A percentile compares a stretch with the other conserved stretches of the same genome.
Conservation (phyloP, 2,329 filamentous ascomycete species). For the Neofusicoccum sp. region DNA sequence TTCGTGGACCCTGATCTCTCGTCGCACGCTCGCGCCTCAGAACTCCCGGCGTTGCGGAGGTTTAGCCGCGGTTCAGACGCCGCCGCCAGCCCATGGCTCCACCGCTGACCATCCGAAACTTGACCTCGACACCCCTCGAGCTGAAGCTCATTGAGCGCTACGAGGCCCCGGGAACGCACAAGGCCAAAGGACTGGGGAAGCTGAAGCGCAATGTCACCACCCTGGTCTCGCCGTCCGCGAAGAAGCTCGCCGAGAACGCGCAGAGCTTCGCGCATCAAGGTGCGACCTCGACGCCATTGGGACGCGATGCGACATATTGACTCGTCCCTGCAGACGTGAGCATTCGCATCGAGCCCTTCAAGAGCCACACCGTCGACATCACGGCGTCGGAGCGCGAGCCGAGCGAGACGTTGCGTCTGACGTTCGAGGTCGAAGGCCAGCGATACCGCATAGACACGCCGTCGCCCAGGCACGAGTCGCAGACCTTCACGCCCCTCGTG, state of each 20-base stretch:
- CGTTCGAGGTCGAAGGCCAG: slow-evolving; percentile 64
- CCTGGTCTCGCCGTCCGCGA: slow-evolving; percentile 33
- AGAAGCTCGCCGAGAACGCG: slow-evolving; percentile 53
- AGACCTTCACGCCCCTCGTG: slow-evolving; percentile 38
- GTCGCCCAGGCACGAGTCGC: slow-evolving; percentile 46
- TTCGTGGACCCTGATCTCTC: neutral
- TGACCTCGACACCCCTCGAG: slow-evolving; percentile 70
- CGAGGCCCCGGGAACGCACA: slow-evolving; percentile 50
- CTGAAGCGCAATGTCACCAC: slow-evolving; percentile 15
- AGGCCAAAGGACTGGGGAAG: slow-evolving; percentile 27
- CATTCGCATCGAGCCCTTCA: slow-evolving; percentile 67
- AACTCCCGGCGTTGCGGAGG: neutral
- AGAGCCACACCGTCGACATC: slow-evolving; percentile 62
- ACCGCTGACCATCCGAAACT: slow-evolving; percentile 72
- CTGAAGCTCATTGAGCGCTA: slow-evolving; percentile 75
- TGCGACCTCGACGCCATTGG: neutral
- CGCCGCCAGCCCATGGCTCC: slow-evolving; percentile 11
- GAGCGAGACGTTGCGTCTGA: slow-evolving; percentile 70
- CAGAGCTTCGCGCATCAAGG: slow-evolving; percentile 58
- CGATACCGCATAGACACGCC: slow-evolving; percentile 72
- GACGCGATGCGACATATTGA: neutral
- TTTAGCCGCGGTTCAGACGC: slow-evolving; percentile 14
- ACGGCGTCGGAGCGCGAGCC: slow-evolving; percentile 54
- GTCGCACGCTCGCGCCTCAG: neutral
- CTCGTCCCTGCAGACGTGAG: slow-evolving; percentile 49